A percentile compares a stretch with the other conserved stretches of the same genome.
phyloP scores from a whole-genome alignment of 345 rosid species.

The Bruguiera sexangula region DNA sequence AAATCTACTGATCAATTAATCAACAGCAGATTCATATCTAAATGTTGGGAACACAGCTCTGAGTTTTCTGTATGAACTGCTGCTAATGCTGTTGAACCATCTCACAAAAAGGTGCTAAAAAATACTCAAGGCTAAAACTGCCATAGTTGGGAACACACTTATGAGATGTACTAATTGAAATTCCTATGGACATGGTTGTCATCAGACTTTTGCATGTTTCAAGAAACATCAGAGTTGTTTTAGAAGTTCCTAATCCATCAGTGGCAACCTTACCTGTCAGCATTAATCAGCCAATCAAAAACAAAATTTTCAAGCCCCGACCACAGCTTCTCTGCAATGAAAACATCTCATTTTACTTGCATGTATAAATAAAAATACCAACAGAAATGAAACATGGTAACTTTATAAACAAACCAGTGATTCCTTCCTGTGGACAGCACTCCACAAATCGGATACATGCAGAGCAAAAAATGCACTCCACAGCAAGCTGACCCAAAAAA shows the following conservation, averaged over 20 bases:
- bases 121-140: slow-evolving; percentile 1
- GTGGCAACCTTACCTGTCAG: slow-evolving; percentile 67
- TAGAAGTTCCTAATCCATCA: slow-evolving; percentile 17
- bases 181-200: too few species aligned
- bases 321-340: slow-evolving; percentile 91
- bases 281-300: slow-evolving; percentile 97
- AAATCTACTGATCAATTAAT: slow-evolving; percentile 1
- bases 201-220: not conserved
- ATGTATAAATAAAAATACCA: slow-evolving; percentile 16
- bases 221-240: slow-evolving; percentile 11
- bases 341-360: slow-evolving; percentile 19
- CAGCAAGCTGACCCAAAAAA: slow-evolving; percentile 68
- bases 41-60: not conserved
- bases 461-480: slow-evolving; percentile 98
- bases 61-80: too few species aligned
- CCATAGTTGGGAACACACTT: not conserved
- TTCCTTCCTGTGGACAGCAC: slow-evolving; percentile 98
- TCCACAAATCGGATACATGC: slow-evolving; percentile 98
- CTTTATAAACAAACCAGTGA: slow-evolving; percentile 65
- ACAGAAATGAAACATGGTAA: slow-evolving; percentile 17
- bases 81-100: not conserved
- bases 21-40: slow-evolving; percentile 6
- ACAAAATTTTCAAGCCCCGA: slow-evolving; percentile 98
- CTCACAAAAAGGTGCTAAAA: not conserved
- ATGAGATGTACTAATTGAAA: not conserved